phyloP scores from a whole-genome alignment of 306 rosid species.

The Cucurbita argyrosperma region DNA sequence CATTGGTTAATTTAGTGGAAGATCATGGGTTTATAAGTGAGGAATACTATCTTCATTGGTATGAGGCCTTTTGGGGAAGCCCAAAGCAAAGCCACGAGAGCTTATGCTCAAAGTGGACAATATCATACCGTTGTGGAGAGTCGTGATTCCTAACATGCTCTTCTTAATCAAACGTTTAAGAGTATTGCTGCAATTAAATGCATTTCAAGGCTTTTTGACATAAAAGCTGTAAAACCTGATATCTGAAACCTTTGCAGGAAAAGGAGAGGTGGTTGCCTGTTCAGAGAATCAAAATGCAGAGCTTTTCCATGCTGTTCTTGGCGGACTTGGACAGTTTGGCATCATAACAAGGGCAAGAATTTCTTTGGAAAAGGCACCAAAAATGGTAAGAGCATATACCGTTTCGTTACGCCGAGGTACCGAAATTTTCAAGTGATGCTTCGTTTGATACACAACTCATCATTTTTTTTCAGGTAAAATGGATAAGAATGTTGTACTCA shows the following conservation, averaged over 20 bases:
- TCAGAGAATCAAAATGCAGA: slow-evolving; percentile 53
- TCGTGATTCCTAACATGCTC: too few species aligned
- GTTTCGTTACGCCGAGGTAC: neutral
- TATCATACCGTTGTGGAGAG: too few species aligned
- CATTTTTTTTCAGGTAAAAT: slow-evolving; percentile 54
- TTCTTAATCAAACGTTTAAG: neutral
- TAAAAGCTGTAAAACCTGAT: neutral
- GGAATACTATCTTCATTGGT: too few species aligned
- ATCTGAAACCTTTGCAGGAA: slow-evolving; percentile 35
- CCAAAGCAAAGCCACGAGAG: too few species aligned
- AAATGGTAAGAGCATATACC: slow-evolving; percentile 31
- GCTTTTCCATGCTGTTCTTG: slow-evolving; percentile 70
- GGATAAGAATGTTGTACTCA: slow-evolving; percentile 85
- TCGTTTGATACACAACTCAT: slow-evolving; percentile 7
- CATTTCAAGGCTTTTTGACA: neutral
- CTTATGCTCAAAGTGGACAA: too few species aligned
- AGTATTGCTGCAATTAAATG: neutral
- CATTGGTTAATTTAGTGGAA: too few species aligned
- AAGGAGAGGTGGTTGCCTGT: slow-evolving; percentile 75
- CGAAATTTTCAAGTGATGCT: neutral
- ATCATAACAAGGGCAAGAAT: slow-evolving; percentile 79
- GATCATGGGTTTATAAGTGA: too few species aligned
- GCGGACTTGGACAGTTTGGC: slow-evolving; percentile 98
- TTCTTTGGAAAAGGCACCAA: slow-evolving; percentile 80
- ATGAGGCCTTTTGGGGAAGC: too few species aligned